Conservation (phyloP, 169 alveolate species). For the Toxoplasma gondii region DNA sequence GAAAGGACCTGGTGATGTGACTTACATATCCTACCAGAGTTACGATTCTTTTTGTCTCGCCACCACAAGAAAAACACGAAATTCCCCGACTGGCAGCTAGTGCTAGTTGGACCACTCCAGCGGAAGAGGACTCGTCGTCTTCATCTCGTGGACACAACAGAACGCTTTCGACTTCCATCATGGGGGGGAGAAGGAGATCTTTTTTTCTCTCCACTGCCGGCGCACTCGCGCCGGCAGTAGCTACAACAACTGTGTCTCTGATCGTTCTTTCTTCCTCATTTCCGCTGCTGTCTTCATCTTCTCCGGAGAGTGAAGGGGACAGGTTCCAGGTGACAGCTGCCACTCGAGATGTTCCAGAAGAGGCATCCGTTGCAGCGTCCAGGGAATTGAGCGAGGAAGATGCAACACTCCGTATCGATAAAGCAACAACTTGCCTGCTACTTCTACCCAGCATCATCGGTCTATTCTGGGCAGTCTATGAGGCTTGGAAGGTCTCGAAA, state of each 20-base stretch:
- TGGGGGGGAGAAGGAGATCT: background rate
- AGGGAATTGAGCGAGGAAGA: background rate
- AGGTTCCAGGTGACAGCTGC: background rate
- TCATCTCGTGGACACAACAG: too few relatives aligned
- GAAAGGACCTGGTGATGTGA: too few relatives aligned
- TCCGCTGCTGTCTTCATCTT: background rate
- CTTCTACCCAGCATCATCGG: constrained; percentile 44
- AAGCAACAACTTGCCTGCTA: background rate
- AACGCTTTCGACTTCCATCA: background rate
- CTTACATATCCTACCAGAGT: too few relatives aligned
- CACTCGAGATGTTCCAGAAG: background rate
- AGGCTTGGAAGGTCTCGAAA: constrained; percentile 44
- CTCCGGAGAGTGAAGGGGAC: background rate
- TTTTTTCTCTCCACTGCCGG: background rate
- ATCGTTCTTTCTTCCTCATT: background rate
- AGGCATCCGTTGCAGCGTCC: background rate
- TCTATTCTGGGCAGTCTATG: constrained; percentile 32
- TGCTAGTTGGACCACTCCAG: too few relatives aligned
- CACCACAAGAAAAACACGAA: too few relatives aligned
- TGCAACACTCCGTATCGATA: background rate
- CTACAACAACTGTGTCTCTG: background rate
- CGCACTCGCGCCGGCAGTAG: background rate
- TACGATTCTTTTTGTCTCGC: too few relatives aligned
- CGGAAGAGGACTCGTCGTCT: too few relatives aligned
- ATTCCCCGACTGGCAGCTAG: too few relatives aligned